These are phyloP conservation scores for Ascochyta viciae-villosae DNA, from an alignment of 2,329 filamentous ascomycete genomes.

Conservation along the genomic window DNA sequence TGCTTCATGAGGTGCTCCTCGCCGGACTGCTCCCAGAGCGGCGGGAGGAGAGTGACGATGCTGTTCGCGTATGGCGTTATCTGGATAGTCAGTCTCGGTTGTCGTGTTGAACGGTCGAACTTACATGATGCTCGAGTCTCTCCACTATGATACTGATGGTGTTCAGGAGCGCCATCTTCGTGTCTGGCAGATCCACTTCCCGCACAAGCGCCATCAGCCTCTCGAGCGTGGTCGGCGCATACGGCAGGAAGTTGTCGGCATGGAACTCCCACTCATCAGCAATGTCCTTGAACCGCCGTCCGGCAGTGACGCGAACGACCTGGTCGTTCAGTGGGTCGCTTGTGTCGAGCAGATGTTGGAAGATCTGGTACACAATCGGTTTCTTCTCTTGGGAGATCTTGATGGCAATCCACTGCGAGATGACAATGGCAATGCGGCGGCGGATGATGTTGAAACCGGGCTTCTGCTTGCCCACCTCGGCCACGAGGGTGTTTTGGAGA, in stretches of 20 bases:
- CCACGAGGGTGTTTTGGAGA: slow-evolving; percentile 74
- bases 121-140: slow-evolving; percentile 76
- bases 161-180: slow-evolving; percentile 87
- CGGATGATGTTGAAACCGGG: slow-evolving; percentile 81
- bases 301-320: slow-evolving; percentile 90
- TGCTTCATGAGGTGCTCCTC: slow-evolving; percentile 95
- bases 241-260: slow-evolving; percentile 76
- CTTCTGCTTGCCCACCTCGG: slow-evolving; percentile 75
- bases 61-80: slow-evolving; percentile 74
- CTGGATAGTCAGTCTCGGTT: slow-evolving; percentile 37
- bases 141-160: slow-evolving; percentile 83
- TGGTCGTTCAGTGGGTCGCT: slow-evolving; percentile 83
- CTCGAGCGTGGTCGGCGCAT: slow-evolving; percentile 74
- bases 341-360: slow-evolving; percentile 81
- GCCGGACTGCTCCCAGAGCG: slow-evolving; percentile 83
- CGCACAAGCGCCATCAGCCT: slow-evolving; percentile 79
- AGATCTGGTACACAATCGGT: slow-evolving; percentile 84
- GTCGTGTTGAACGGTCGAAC: slow-evolving; percentile 12
- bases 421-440: slow-evolving; percentile 83
- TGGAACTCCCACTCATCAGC: slow-evolving; percentile 86
- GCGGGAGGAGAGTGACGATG: slow-evolving; percentile 80
- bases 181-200: slow-evolving; percentile 82
- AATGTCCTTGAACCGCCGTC: slow-evolving; percentile 79
- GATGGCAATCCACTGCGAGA: slow-evolving; percentile 88
- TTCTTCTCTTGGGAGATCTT: slow-evolving; percentile 73